Evolutionary conservation across 306 rosid genomes (phyloP), one percentile per base, ranked within the genome.

Genomic region (Cercis canadensis): DNA sequence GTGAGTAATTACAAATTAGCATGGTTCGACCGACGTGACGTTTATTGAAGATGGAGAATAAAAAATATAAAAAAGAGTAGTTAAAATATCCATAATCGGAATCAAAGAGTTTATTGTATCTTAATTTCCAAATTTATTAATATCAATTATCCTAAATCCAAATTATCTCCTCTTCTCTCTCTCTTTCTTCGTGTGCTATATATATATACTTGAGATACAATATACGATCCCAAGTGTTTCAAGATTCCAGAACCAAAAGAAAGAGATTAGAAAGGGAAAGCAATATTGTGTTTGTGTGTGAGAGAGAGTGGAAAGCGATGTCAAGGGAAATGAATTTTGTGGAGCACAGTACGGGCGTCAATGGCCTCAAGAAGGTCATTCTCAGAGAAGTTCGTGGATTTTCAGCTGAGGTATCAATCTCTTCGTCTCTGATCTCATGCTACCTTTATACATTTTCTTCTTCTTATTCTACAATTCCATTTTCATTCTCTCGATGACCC

Each of bases 281-380:
- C 50, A 24, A 24, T 24, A 24, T 24, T 24, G 1, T 24, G 29
- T 24, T 24, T 24, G 29, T 24, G 1, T 24, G 29, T 24, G 65
- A 45, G 33, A 8, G 33, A 17, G 50, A 62, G 11, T 11, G 21
- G 34, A 52, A 16, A 24, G 29, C 29, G 39, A 78, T 79, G 83
- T 80, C 89, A 57, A 63, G 63, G 69, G 74, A 58, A 63, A 39
- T 44, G 56, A 76, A 57, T 16, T 72, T 64, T 37, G 90, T 88
- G 6, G 77, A 88, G 69, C 81, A 70, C 10, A 40, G 72, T 49
- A 57, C 2, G 74, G 94, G 79, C 31, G 32, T 51, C 5, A 75
- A 86, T 85, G 90, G 94, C 7, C 79, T 88, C n/a, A 72, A 69
- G 18, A 88, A 81, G 79, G 50, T 88, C 76, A 72, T 88, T 80